Evolutionary conservation across 2,329 filamentous ascomycete species (phyloP), one percentile per base, ranked within the genome.

Genomic region (Aspergillus sp.): DNA sequence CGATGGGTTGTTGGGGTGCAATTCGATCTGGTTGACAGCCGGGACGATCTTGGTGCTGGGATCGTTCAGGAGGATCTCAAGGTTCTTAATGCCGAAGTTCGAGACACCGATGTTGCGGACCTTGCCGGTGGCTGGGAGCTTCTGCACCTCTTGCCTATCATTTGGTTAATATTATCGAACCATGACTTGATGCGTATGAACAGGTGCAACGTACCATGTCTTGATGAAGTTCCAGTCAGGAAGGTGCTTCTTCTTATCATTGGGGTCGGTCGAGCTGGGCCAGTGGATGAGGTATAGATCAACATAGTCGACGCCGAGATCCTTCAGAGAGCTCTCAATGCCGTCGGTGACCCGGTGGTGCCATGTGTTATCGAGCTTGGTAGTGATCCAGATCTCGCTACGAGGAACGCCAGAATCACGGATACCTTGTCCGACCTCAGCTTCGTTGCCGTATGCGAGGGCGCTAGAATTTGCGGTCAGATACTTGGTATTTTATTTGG

Each of bases 71-170:
- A 95, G 82, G 74, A 85, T 90, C 81, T 93, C 89, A 39, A 95
- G 79, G 76, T 95, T 90, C 74, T 80, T 85, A 73, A 93, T 90
- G 62, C 83, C 88, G 73, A 96, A 95, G 82, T 96, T 96, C 75
- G 89, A 91, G 57, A 95, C 89, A 67, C 90, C 90, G 71, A 93
- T 91, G 79, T 90, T 91, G 76, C 82, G 84, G 52, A 89, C 89
- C 76, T 91, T 90, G 73, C 76, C 75, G 21, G 76, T 78, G 41
- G 70, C 75, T 9, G 76, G 73, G 19, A 78, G 73, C 68, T 79
- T 79, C 67, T 79, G 76, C 71, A 75, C 62, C 54, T 74, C 73
- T 68, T 76, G 72, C 73, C 71, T 87, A 76, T 86, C 84, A 14
- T 91, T 80, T 4, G 85, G 87, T 54, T 87, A 90, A 80, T 89